phyloP scores from a whole-genome alignment of 83 land plant genomes.

The Thuja plicata region DNA sequence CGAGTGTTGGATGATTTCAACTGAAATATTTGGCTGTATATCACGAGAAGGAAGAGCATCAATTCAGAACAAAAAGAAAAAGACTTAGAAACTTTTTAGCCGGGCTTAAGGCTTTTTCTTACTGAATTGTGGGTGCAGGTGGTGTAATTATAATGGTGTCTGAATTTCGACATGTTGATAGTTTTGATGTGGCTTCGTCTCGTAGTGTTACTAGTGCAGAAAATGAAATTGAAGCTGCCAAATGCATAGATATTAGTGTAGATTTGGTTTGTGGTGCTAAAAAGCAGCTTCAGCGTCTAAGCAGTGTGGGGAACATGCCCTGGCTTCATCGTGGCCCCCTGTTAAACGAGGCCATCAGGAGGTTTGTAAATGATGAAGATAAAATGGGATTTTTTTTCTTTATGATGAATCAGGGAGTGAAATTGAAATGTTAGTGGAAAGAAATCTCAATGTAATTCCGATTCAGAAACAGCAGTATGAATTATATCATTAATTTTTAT shows the following conservation, averaged over 20 bases:
- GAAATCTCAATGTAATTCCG: too few species aligned
- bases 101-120: background rate
- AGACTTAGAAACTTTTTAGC: background rate
- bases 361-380: slow-evolving; percentile 19
- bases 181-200: background rate
- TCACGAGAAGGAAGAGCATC: background rate
- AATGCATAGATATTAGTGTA: slow-evolving; percentile 22
- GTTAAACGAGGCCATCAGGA: slow-evolving; percentile 32
- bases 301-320: slow-evolving; percentile 29
- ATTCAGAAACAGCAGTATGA: too few species aligned
- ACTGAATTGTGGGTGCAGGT: background rate
- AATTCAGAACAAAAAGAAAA: background rate
- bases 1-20: background rate
- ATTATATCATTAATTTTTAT: too few species aligned
- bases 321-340: slow-evolving; percentile 41
- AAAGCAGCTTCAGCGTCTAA: slow-evolving; percentile 39
- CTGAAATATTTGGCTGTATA: background rate
- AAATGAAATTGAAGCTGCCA: slow-evolving; percentile 12
- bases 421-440: too few species aligned
- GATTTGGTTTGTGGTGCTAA: slow-evolving; percentile 61
- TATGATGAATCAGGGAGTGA: too few species aligned
- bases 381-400: background rate
- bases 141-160: background rate
- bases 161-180: background rate
- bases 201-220: background rate